Conservation (phyloP, 2,329 filamentous ascomycete genomes). For the Sporothrix inflata region DNA sequence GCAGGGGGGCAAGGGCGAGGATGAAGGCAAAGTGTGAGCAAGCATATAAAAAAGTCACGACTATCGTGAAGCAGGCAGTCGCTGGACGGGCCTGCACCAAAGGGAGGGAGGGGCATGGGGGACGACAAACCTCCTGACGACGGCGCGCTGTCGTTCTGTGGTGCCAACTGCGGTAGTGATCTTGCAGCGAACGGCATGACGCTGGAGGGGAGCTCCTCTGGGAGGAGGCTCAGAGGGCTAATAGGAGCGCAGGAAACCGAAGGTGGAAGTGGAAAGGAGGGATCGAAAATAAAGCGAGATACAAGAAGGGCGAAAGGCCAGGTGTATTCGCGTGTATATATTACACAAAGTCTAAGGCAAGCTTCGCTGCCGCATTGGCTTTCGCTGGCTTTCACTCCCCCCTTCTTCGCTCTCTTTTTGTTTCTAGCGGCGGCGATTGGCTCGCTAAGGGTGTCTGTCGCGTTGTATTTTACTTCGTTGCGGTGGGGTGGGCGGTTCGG, state of each 20-base stretch:
- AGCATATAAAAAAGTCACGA: neutral
- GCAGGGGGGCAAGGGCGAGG: conserved; percentile 22
- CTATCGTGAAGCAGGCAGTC: neutral
- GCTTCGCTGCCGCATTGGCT: conserved; percentile 22
- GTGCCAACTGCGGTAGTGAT: conserved; percentile 26
- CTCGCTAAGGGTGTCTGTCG: conserved; percentile 31
- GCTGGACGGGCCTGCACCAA: neutral
- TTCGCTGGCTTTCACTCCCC: neutral
- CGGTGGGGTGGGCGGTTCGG: conserved; percentile 10
- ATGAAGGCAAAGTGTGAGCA: conserved; percentile 32
- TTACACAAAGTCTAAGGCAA: neutral
- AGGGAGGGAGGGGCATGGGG: neutral
- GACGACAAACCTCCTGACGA: conserved; percentile 30
- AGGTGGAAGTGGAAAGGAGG: neutral
- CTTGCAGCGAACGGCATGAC: conserved; percentile 31
- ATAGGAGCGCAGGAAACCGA: neutral
- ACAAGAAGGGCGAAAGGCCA: conserved; percentile 22
- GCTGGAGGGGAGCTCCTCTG: conserved; percentile 18
- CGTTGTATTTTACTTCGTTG: conserved; percentile 27
- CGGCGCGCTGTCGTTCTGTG: conserved; percentile 28
- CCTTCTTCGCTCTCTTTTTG: neutral
- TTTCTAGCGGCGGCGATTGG: conserved; percentile 28
- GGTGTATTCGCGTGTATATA: conserved; percentile 1
- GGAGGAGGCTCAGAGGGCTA: neutral
- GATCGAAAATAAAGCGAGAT: neutral